Base-by-base conservation (phyloP, 2,329 filamentous ascomycete species). In the Neofusicoccum parvum region DNA sequence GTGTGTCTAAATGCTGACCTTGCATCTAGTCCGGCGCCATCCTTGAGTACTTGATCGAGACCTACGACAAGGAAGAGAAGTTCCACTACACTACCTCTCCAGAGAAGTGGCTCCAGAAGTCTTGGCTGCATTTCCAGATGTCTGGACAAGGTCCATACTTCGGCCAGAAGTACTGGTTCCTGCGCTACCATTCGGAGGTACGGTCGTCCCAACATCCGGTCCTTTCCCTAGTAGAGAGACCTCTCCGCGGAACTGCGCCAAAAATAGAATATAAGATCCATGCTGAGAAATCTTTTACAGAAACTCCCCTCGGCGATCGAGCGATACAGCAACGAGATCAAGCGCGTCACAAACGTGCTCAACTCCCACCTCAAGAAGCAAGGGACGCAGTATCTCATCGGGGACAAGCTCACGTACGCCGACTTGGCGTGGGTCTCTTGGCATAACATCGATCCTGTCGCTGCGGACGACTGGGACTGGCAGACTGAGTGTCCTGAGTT, bases 81-180 rank as follows among this genome's bases (percentile, higher is more conserved):
- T 63, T 82, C 23, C 77, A 73, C 54, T 82, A 80, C 68, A 67
- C 65, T 4, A 34, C 63, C 70, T 0, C 72, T 73, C 1, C 72
- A 71, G 2, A 79, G 62, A 79, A 76, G 66, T 72, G 75, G 1
- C 75, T 77, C 3, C 17, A 39, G 45, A 79, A 78, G 67, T 79
- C 81, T 49, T 83, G 79, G 76, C 75, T 83, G 3, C 76, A 75
- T 69, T 82, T 77, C 71, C 81, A 83, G 70, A 71, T 73, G 43
- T 75, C 76, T 5, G 81, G 81, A 4, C 81, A 84, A 68, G 82
- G 81, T 0, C 82, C 81, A 0, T 84, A 83, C 69, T 83, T 70
- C 50, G 74, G 74, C 0, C 73, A 76, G 66, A 70, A 68, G 2
- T 65, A 67, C 15, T 80, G 78, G 78, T 80, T 80, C 67, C 72